Evolutionary conservation across 169 alveolate species (phyloP).

Genomic region (Plasmodium vivax): DNA sequence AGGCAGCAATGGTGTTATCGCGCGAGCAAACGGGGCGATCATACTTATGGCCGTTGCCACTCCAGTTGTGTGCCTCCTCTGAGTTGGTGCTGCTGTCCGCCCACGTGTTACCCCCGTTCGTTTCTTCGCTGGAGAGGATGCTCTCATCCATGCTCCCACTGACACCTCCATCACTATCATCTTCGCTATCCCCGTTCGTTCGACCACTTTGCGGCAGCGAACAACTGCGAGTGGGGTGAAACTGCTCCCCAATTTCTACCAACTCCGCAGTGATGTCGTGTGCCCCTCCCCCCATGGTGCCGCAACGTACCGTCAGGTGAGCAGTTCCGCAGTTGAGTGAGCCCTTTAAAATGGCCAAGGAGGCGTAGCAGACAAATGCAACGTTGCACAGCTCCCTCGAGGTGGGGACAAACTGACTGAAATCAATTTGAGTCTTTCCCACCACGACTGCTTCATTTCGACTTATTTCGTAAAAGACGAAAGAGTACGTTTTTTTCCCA

Average conservation of each 20-base stretch:
- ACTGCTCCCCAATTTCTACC: neutral
- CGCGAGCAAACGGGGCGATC: neutral
- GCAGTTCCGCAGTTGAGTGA: neutral
- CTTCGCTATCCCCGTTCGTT: neutral
- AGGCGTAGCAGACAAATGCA: neutral
- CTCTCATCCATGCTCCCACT: neutral
- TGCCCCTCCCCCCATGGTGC: neutral
- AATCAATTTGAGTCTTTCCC: constrained; percentile 7
- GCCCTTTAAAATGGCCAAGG: neutral
- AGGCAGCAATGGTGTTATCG: neutral
- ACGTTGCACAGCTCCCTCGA: neutral
- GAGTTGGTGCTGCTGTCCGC: neutral
- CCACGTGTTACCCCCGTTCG: neutral
- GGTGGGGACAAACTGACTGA: neutral
- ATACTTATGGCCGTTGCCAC: neutral
- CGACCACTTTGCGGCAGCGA: neutral
- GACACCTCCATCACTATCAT: neutral
- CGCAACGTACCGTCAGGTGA: neutral
- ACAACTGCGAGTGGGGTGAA: neutral
- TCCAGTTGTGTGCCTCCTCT: neutral
- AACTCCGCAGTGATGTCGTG: neutral
- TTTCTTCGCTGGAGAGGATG: neutral
- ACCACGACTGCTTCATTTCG: neutral
- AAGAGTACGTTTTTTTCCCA: neutral
- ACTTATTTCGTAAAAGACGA: neutral